Conservation (phyloP, 2,329 filamentous ascomycete species). For the Fusarium nisikadoi region DNA sequence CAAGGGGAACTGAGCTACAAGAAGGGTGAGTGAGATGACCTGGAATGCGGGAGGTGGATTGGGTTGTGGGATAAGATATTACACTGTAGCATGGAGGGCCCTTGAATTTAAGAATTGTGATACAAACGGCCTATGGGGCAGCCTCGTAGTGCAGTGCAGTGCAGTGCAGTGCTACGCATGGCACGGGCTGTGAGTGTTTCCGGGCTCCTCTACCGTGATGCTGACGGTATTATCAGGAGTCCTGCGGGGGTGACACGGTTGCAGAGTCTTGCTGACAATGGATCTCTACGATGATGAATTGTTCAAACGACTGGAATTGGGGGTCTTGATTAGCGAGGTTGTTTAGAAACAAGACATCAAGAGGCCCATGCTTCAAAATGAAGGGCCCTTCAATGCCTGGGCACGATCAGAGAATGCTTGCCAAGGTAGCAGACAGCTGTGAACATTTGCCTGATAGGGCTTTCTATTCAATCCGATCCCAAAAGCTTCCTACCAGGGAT, state of each 20-base stretch:
- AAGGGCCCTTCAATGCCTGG: conserved; percentile 19
- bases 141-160: background rate
- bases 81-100: conserved; percentile 24
- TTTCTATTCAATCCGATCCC: background rate
- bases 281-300: conserved; percentile 2
- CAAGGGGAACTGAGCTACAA: conserved; percentile 15
- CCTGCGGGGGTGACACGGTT: conserved; percentile 19
- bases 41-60: conserved; percentile 32
- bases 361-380: conserved; percentile 21
- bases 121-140: conserved; percentile 11
- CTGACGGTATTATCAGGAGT: conserved; percentile 23
- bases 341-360: conserved; percentile 22
- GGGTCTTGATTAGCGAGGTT: conserved; percentile 20
- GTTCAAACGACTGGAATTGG: conserved; percentile 1
- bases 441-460: background rate
- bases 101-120: conserved; percentile 22
- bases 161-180: background rate
- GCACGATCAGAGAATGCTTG: background rate
- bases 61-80: conserved; percentile 27
- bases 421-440: background rate
- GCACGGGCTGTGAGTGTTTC: conserved; percentile 2
- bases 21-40: conserved; percentile 32
- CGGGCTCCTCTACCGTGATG: conserved; percentile 9
- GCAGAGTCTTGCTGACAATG: conserved; percentile 1
- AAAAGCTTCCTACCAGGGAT: background rate